phyloP scores from a whole-genome alignment of 257 asterid species.

The Solanum habrochaites region DNA sequence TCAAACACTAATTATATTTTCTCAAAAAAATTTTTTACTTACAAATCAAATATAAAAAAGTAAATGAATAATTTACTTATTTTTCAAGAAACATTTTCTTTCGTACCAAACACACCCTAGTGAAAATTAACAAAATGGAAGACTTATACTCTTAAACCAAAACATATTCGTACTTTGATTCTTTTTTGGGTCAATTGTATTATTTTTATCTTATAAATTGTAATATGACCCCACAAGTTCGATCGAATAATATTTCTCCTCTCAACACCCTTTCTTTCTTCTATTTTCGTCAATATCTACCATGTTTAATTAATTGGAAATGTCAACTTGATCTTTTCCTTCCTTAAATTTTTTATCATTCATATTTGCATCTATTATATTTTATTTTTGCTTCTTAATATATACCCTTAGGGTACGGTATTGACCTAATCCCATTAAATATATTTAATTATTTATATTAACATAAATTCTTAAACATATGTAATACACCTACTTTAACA shows the following conservation, averaged over 20 bases:
- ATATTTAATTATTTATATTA: background rate
- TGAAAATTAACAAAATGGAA: background rate
- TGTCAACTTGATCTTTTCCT: background rate
- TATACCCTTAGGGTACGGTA: background rate
- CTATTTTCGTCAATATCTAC: background rate
- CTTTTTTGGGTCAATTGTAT: background rate
- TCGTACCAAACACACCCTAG: too few relatives aligned
- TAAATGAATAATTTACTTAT: too few relatives aligned
- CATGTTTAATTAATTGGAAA: background rate
- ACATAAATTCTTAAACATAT: background rate
- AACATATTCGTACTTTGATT: background rate
- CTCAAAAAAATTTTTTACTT: too few relatives aligned
- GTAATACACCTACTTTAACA: background rate
- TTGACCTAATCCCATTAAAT: background rate
- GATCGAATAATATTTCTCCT: background rate
- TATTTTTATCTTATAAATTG: background rate
- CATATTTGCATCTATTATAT: background rate
- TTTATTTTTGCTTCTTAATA: background rate
- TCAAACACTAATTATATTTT: too few relatives aligned
- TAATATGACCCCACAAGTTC: background rate
- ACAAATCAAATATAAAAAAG: too few relatives aligned
- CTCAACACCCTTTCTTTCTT: background rate
- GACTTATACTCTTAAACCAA: background rate
- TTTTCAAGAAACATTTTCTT: too few relatives aligned
- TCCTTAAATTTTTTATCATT: background rate